Evolutionary conservation across 495 filamentous ascomycete species (phyloP).

Genomic region (Entonaema liquescens): DNA sequence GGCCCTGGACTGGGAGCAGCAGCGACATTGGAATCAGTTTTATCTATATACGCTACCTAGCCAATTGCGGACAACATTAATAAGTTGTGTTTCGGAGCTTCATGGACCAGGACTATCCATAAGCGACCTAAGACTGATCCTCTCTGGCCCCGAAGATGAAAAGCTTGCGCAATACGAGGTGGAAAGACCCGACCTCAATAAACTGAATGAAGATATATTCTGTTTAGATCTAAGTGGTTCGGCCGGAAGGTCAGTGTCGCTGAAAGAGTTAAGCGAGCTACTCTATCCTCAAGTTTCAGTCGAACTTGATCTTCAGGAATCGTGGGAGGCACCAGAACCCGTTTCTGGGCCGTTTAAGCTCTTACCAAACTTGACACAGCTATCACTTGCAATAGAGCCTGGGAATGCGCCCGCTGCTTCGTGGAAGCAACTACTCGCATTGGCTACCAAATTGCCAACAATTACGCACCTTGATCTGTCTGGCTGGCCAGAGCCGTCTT

Average conservation of each 20-base stretch:
- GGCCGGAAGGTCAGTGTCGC: conserved; percentile 64
- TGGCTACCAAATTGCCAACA: conserved; percentile 67
- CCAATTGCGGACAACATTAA: conserved; percentile 66
- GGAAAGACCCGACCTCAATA: conserved; percentile 35
- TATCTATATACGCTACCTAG: conserved; percentile 71
- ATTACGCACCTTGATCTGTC: conserved; percentile 82
- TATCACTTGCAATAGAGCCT: conserved; percentile 62
- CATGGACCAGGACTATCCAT: conserved; percentile 55
- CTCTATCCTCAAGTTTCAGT: conserved; percentile 47
- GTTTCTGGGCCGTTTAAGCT: conserved; percentile 44
- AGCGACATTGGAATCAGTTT: conserved; percentile 70
- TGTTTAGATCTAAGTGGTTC: conserved; percentile 72
- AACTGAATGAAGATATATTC: conserved; percentile 61
- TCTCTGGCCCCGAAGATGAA: conserved; percentile 46
- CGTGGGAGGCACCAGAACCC: conserved; percentile 51
- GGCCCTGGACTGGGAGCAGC: conserved; percentile 73
- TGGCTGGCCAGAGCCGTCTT: conserved; percentile 78
- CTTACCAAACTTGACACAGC: conserved; percentile 62
- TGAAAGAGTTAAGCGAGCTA: conserved; percentile 68
- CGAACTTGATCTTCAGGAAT: conserved; percentile 47
- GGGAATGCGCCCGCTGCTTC: conserved; percentile 51
- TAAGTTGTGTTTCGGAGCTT: conserved; percentile 69
- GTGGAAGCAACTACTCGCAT: conserved; percentile 72
- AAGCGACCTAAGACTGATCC: conserved; percentile 51
- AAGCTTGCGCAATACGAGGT: conserved; percentile 38